These are phyloP conservation scores for Saturnispora dispora DNA, from an alignment of 805 yeast species.

Conservation along the genomic window DNA sequence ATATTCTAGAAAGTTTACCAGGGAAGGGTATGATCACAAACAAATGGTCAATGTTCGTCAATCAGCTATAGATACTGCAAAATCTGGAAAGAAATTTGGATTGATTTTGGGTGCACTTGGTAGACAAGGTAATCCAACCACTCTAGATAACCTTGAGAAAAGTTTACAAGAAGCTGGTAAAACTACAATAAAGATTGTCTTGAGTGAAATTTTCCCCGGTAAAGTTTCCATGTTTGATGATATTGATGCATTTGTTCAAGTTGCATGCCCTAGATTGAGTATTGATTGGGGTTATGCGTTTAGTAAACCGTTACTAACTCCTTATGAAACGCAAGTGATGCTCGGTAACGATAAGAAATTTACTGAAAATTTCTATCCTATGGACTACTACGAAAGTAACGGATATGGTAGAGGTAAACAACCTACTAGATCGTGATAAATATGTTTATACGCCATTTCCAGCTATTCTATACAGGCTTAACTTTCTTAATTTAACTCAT, in stretches of 20 bases:
- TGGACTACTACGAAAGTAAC: constrained; percentile 87
- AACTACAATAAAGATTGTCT: constrained; percentile 67
- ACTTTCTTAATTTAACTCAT: constrained; percentile 23
- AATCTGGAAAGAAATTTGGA: constrained; percentile 58
- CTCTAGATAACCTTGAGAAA: constrained; percentile 57
- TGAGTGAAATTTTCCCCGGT: constrained; percentile 90
- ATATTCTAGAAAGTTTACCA: constrained; percentile 81
- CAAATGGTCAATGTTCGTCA: constrained; percentile 69
- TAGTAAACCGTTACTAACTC: constrained; percentile 82
- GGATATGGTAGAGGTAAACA: constrained; percentile 86
- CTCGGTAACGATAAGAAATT: constrained; percentile 63
- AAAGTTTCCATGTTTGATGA: constrained; percentile 88
- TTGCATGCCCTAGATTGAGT: constrained; percentile 92
- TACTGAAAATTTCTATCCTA: constrained; percentile 65
- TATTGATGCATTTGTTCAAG: constrained; percentile 91
- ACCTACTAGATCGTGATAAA: constrained; percentile 36
- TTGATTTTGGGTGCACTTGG: constrained; percentile 89
- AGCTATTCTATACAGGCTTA: background rate
- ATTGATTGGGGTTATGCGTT: constrained; percentile 99
- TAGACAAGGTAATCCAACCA: constrained; percentile 82
- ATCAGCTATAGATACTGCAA: constrained; percentile 63
- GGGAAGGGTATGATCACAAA: constrained; percentile 79
- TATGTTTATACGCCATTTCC: background rate
- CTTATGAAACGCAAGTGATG: constrained; percentile 93
- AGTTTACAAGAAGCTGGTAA: constrained; percentile 47